A percentile compares a stretch with the other conserved stretches of the same genome.
phyloP scores from a whole-genome alignment of 140 eudicot genomes.

The Flaveria floridana region DNA sequence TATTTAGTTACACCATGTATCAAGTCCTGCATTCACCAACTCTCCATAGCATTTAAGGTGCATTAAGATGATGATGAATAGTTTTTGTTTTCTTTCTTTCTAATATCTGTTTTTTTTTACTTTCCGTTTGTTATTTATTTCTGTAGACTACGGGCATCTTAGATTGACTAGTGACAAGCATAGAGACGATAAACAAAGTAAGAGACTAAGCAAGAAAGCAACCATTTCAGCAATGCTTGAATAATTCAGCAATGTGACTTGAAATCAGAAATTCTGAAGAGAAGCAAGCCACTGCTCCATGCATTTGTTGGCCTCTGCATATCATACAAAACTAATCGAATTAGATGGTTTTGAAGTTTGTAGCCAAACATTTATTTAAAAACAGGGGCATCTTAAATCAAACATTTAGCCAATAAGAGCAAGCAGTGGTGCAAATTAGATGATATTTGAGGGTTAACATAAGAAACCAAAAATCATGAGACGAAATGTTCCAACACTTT shows the following conservation, averaged over 20 bases:
- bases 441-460: too few relatives aligned
- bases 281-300: constrained; percentile 46
- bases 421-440: neutral
- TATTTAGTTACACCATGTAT: constrained; percentile 27
- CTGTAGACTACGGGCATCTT: neutral
- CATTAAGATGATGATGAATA: constrained; percentile 1
- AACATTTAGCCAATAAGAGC: neutral
- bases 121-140: neutral
- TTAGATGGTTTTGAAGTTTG: neutral
- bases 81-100: neutral
- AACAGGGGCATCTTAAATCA: neutral
- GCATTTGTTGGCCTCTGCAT: constrained; percentile 38
- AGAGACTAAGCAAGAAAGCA: neutral
- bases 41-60: constrained; percentile 19
- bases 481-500: too few relatives aligned
- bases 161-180: neutral
- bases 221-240: constrained; percentile 3
- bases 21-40: constrained; percentile 8
- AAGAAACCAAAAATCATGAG: too few relatives aligned
- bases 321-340: constrained; percentile 11
- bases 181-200: neutral
- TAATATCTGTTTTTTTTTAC: too few relatives aligned
- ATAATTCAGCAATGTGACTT: neutral
- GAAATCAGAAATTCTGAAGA: constrained; percentile 35
- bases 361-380: neutral